A percentile compares a stretch with the other conserved stretches of the same genome.
Conservation (phyloP, 331 rosid species). For the Quercus phellos region DNA sequence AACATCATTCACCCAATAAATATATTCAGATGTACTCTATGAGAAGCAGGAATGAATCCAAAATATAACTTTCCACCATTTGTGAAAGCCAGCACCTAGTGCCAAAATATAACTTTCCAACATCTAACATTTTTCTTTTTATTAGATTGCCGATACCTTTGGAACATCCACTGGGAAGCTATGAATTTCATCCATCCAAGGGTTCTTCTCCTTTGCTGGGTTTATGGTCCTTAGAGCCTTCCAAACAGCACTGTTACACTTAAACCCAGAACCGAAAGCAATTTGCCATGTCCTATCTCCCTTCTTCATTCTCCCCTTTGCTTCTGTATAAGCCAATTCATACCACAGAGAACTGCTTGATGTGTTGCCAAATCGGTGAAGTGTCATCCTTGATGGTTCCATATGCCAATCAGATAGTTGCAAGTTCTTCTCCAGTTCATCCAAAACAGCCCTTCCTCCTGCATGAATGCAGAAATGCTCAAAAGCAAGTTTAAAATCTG, state of each 20-base stretch:
- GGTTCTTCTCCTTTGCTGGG: constrained; percentile 74
- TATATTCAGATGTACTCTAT: neutral
- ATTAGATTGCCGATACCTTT: constrained; percentile 50
- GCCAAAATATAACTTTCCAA: neutral
- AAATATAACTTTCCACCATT: neutral
- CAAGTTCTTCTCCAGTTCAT: constrained; percentile 90
- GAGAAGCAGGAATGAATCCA: constrained; percentile 24
- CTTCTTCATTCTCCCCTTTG: constrained; percentile 80
- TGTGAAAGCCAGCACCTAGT: constrained; percentile 19
- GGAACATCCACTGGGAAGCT: constrained; percentile 80
- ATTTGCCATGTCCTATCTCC: constrained; percentile 97
- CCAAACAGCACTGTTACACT: constrained; percentile 97
- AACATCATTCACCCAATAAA: too few relatives aligned
- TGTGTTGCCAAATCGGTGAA: constrained; percentile 87
- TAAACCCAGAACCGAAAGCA: constrained; percentile 92
- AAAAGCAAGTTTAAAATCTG: constrained; percentile 87
- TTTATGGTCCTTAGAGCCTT: constrained; percentile 70
- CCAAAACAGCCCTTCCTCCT: constrained; percentile 91
- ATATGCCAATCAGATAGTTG: constrained; percentile 93
- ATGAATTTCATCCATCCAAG: constrained; percentile 78
- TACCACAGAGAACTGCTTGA: constrained; percentile 97
- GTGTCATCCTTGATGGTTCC: constrained; percentile 98
- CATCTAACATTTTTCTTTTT: neutral
- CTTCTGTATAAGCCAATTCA: constrained; percentile 81
- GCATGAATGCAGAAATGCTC: constrained; percentile 96